Evolutionary conservation across 345 rosid genomes (phyloP).

Genomic region (Combretum micranthum): DNA sequence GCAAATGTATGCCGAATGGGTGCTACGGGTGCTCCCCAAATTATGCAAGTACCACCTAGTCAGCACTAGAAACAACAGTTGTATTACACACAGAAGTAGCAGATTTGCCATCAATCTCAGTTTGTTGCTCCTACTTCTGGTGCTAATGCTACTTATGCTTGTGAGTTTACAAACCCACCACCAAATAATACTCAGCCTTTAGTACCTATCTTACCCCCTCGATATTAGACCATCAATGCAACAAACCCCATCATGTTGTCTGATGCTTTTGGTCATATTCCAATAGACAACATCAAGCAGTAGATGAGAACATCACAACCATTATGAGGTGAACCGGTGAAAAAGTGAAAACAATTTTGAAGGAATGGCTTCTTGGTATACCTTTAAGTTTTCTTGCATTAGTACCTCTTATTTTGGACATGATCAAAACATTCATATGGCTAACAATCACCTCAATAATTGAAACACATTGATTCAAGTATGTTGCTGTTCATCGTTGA

Average conservation of each 20-base stretch:
- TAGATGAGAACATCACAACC: conserved; percentile 16
- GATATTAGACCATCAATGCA: conserved; percentile 73
- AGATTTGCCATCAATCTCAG: conserved; percentile 79
- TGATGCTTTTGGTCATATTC: conserved; percentile 10
- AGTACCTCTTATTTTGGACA: conserved; percentile 19
- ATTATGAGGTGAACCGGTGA: conserved; percentile 5
- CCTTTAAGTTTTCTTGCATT: conserved; percentile 26
- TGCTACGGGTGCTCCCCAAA: conserved; percentile 42
- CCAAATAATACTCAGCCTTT: conserved; percentile 69
- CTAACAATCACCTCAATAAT: too few species aligned
- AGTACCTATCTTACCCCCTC: conserved; percentile 55
- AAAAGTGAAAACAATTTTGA: conserved; percentile 63
- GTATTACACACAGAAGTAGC: conserved; percentile 41
- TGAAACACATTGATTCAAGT: too few species aligned
- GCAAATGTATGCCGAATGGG: conserved; percentile 56
- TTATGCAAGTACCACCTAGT: conserved; percentile 58
- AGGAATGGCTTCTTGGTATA: conserved; percentile 38
- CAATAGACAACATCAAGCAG: conserved; percentile 12
- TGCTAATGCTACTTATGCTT: conserved; percentile 44
- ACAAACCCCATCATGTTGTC: conserved; percentile 11
- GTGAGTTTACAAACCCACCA: conserved; percentile 60
- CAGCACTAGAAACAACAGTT: conserved; percentile 74
- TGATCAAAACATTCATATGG: too few species aligned
- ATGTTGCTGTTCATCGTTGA: too few species aligned
- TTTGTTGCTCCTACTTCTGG: conserved; percentile 49